Evolutionary conservation across 495 filamentous ascomycete genomes (phyloP), one percentile per base, ranked within the genome.

Genomic region (Neurospora sp.): DNA sequence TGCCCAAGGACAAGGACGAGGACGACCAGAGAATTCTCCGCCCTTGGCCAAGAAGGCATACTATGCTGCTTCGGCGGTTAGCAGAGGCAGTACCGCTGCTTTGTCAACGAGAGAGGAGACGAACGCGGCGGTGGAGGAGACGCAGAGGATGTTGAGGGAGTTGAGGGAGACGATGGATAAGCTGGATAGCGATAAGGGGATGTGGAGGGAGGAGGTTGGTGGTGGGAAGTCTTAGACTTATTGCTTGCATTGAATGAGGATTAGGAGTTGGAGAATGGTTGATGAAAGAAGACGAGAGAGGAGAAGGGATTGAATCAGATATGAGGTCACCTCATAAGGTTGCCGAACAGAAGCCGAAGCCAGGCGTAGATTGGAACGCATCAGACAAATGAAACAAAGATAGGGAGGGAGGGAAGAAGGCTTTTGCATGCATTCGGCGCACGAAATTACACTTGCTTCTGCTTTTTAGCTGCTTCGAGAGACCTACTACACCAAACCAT

Each of bases 81-180:
- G 70, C 39, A 60, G 38, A 31, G 39, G 70, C 4, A 46, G 37
- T 14, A 27, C 39, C 39, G 40, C 70, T 42, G 39, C 37, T 23
- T 49, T 71, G 27, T 18, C 40, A 38, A 35, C 27, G 20, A 74
- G 62, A 70, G 71, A 71, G 20, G 76, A 77, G 70, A 76, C 78
- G 39, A 60, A 42, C 16, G 76, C 76, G 7, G 77, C 78, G 74
- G 77, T 80, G 70, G 76, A 75, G 74, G 70, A 78, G 12, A 78
- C 77, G 31, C 74, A 74, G 73, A 72, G 77, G 69, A 81, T 81
- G 79, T 44, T 81, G 69, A 71, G 74, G 40, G 79, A 81, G 77
- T 44, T 81, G 73, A 75, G 75, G 54, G 77, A 81, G 73, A 72
- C 71, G 8, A 80, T 80, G 78, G 78, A 78, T 27, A 40, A 60